These are phyloP conservation scores for Knufia fluminis DNA, from an alignment of 2,329 filamentous ascomycete species.

Conservation along the genomic window DNA sequence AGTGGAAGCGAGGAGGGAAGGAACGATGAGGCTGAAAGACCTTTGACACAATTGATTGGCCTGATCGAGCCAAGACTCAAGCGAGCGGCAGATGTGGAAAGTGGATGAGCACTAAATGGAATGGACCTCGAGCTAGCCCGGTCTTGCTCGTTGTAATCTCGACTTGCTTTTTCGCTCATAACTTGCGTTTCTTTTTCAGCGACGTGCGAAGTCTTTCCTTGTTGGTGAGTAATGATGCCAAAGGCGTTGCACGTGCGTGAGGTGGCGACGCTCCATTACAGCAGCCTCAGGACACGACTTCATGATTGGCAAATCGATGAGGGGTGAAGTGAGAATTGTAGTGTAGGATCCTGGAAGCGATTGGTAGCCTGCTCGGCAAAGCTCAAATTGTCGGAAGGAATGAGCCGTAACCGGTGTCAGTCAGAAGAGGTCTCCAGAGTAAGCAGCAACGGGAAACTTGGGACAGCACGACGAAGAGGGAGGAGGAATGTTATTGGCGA, in stretches of 20 bases:
- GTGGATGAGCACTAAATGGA: background rate
- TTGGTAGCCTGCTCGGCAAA: background rate
- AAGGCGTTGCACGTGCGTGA: too few species aligned
- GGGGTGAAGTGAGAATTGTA: too few species aligned
- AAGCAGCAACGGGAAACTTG: too few species aligned
- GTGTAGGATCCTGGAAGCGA: too few species aligned
- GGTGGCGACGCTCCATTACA: too few species aligned
- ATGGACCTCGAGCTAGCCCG: background rate
- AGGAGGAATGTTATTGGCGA: too few species aligned
- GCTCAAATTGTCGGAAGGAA: background rate
- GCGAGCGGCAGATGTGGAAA: constrained; percentile 6
- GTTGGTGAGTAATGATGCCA: background rate
- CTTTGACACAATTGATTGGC: background rate
- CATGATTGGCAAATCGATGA: too few species aligned
- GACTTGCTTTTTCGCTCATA: background rate
- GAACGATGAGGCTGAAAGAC: constrained; percentile 2
- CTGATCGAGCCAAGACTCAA: background rate
- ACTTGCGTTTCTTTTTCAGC: background rate
- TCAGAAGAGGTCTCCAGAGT: too few species aligned
- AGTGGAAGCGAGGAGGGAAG: background rate
- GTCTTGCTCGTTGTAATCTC: background rate
- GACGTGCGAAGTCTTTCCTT: too few species aligned
- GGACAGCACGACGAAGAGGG: too few species aligned
- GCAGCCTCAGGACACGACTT: too few species aligned
- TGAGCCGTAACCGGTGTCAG: background rate